Base-by-base conservation (phyloP, 2,329 filamentous ascomycete genomes). In the Keithomyces neogunnii region DNA sequence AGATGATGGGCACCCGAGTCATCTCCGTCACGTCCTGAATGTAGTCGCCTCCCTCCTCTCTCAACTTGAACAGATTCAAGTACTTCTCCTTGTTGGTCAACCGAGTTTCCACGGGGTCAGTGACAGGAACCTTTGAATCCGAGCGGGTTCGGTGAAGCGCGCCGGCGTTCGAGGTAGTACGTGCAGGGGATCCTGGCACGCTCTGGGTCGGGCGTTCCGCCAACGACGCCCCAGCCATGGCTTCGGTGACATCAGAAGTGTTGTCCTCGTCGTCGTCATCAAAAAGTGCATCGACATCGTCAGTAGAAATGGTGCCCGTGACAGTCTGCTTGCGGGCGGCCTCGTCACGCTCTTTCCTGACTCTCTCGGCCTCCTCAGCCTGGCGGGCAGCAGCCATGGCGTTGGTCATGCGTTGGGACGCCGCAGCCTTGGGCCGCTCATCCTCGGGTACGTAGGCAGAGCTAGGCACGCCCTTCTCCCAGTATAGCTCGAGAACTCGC, bases 21-120 rank as follows among this genome's bases (percentile, higher is more conserved):
- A 99, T 96, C 77, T 99, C 93, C 52, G 85, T 91, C 59, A 99
- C 90, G 69, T 99, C 93, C 73, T 99, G 93, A 64, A 99, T 96
- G 74, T 95, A 95, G 62, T 97, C 88, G 58, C 92, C 92, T 60
- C 88, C 86, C 71, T 95, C 88, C 69, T 99, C 92, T 49, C 93
- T 81, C 60, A 99, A 77, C 60, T 85, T 84, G 75, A 97, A 97
- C 57, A 93, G 76, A 66, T 85, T 89, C 56, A 96, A 72, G 70
- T 96, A 99, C 75, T 95, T 96, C 76, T 97, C 90, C 79, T 96
- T 97, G 74, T 93, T 89, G 58, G 80, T 88, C 66, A 93, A 72
- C 65, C 90, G 89, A 52, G 82, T 79, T 72, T 95, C 91, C 4
- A 86, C 81, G 49, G 82, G 81, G 59, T 93, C 88, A 28, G 76